Evolutionary conservation across 306 rosid genomes (phyloP).

Genomic region (Chamaecrista fasciculata): DNA sequence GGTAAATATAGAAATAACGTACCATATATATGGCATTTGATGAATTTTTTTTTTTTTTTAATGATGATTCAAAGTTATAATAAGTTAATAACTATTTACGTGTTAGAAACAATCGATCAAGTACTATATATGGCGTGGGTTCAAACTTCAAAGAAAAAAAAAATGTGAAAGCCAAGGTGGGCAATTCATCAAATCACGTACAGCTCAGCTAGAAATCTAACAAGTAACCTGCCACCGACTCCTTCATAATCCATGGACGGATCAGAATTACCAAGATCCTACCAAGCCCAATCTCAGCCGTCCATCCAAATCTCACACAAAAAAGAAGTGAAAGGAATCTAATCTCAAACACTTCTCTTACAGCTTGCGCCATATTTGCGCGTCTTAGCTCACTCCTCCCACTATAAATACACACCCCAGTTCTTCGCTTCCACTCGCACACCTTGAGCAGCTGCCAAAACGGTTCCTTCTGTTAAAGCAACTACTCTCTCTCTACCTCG

Average conservation of each 20-base stretch:
- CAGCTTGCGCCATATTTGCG: slow-evolving; percentile 11
- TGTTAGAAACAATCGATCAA: no score
- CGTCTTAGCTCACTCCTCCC: neutral
- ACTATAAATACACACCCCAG: slow-evolving; percentile 32
- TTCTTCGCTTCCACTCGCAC: slow-evolving; percentile 21
- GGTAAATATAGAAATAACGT: no score
- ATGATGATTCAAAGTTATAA: no score
- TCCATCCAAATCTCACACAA: neutral
- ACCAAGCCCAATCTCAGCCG: slow-evolving; percentile 12
- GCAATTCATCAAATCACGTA: no score
- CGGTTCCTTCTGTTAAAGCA: slow-evolving; percentile 30
- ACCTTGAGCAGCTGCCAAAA: slow-evolving; percentile 31
- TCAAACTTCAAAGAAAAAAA: no score
- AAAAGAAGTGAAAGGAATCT: neutral
- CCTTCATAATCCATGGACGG: slow-evolving; percentile 11
- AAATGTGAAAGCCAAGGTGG: no score
- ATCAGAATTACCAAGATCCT: neutral
- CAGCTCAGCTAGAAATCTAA: no score
- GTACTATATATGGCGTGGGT: no score
- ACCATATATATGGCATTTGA: no score
- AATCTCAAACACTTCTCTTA: slow-evolving; percentile 16
- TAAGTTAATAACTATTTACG: no score
- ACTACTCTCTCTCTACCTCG: neutral
- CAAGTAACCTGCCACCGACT: no score
- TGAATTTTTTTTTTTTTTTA: no score